These are phyloP conservation scores for Leccinum angustisporum DNA, from an alignment of 1,284 basidiomycete species.

Conservation along the genomic window DNA sequence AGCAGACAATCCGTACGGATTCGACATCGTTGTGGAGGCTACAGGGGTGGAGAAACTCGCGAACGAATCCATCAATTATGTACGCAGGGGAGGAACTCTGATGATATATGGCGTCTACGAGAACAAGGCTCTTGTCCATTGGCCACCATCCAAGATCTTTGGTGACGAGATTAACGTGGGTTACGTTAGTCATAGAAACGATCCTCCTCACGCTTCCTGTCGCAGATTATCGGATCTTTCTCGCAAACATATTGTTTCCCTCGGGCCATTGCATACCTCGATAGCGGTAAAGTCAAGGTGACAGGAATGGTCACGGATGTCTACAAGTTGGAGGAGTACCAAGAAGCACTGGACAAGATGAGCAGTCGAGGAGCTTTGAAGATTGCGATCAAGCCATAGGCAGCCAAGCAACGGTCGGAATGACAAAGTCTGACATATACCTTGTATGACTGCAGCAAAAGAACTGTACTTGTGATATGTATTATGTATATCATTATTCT, in stretches of 20 bases:
- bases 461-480: not conserved
- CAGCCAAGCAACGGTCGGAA: not conserved
- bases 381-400: constrained; percentile 58
- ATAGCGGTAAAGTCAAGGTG: constrained; percentile 76
- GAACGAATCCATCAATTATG: constrained; percentile 80
- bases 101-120: constrained; percentile 77
- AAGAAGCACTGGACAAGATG: constrained; percentile 83
- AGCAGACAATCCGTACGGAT: constrained; percentile 79
- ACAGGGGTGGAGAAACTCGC: constrained; percentile 82
- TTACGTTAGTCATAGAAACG: constrained; percentile 5
- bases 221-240: constrained; percentile 80
- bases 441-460: constrained; percentile 3
- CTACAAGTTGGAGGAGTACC: constrained; percentile 74
- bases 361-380: constrained; percentile 68
- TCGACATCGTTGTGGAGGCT: constrained; percentile 86
- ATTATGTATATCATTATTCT: not conserved
- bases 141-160: constrained; percentile 85
- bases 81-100: constrained; percentile 74
- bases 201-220: constrained; percentile 5
- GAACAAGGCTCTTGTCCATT: constrained; percentile 74
- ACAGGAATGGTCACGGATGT: constrained; percentile 81
- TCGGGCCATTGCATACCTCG: constrained; percentile 80
- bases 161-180: constrained; percentile 78
- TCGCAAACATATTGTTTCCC: constrained; percentile 84
- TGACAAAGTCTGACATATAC: constrained; percentile 17